Conservation (phyloP, 2,329 filamentous ascomycete genomes). For the Scedosporium minutisporum region DNA sequence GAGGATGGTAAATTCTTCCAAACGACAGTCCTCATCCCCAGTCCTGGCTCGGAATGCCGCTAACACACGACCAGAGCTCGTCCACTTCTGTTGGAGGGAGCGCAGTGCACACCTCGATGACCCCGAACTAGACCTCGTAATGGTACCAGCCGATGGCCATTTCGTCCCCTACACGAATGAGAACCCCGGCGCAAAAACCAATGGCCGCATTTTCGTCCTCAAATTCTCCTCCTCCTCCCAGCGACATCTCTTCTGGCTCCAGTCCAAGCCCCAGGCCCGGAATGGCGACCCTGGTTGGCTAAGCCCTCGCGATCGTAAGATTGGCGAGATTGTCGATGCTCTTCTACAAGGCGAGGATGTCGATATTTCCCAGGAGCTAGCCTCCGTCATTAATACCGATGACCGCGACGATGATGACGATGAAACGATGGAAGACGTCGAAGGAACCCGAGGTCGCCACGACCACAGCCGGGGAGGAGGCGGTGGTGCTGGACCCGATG, state of each 20-base stretch:
- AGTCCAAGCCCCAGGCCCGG: conserved; percentile 72
- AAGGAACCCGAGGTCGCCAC: conserved; percentile 51
- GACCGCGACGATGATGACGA: conserved; percentile 46
- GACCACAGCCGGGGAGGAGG: conserved; percentile 51
- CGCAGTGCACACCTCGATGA: conserved; percentile 60
- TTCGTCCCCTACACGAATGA: conserved; percentile 69
- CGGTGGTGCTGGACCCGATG: conserved; percentile 75
- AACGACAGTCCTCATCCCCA: not conserved
- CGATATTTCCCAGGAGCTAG: conserved; percentile 64
- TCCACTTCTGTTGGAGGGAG: conserved; percentile 96
- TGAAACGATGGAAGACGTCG: conserved; percentile 47
- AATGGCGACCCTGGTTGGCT: conserved; percentile 65
- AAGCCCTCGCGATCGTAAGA: conserved; percentile 75
- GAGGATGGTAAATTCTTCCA: conserved; percentile 61
- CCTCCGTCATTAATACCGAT: conserved; percentile 46
- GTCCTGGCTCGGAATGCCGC: not conserved
- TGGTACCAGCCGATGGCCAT: conserved; percentile 81
- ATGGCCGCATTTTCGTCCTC: conserved; percentile 85
- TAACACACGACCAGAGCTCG: conserved; percentile 49
- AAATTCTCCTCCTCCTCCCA: conserved; percentile 91
- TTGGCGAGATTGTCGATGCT: conserved; percentile 77
- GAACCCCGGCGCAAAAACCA: conserved; percentile 54
- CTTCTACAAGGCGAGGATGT: conserved; percentile 85
- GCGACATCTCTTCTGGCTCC: conserved; percentile 91
- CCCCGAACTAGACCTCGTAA: conserved; percentile 80